Evolutionary conservation across 2,329 filamentous ascomycete species (phyloP), one percentile per base, ranked within the genome.

Genomic region (Lecanicillium sp.): DNA sequence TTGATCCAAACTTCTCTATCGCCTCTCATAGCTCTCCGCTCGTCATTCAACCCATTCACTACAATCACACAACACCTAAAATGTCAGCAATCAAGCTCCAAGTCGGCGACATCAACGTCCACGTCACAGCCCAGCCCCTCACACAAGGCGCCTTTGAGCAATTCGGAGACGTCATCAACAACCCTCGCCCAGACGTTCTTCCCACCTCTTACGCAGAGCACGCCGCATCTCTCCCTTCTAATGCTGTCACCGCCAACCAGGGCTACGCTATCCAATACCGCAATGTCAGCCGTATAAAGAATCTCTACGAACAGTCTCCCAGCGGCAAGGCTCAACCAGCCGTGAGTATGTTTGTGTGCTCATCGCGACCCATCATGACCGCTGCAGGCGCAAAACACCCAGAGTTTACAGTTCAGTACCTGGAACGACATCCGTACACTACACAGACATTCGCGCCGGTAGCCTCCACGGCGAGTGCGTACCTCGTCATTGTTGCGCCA

Each of bases 371-470:
- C 36, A 51, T 62, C 16, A 29, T 42, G 15, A 31, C 45, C 25
- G 43, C 5, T 16, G 6, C n/a, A 9, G n/a, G n/a, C 13, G 18
- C n/a, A 4, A 38, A 19, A 20, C 30, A 31, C 13, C 22, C 38
- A 28, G 36, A 38, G 15, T 85, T 95, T 55, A 67, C 49, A 16
- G 55, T 95, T 38, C 62, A 64, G 15, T 75, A 95, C 41, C 75
- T 96, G 20, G 92, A 98, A 60, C 73, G 92, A 29, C 92, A 98
- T 60, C 90, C 92, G 0, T 96, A 80, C 62, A 96, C 92, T 2
- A 85, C 85, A 2, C 92, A 98, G 65, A 95, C 88, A 0, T 96
- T 98, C 60, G 73, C 85, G 31, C 92, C 92, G 0, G 66, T 95
- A 36, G 75, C 62, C 9, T 62, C 64, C n/a, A 49, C 59, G 9